Base-by-base conservation (phyloP, 306 rosid genomes). In the Fagus sylvatica region DNA sequence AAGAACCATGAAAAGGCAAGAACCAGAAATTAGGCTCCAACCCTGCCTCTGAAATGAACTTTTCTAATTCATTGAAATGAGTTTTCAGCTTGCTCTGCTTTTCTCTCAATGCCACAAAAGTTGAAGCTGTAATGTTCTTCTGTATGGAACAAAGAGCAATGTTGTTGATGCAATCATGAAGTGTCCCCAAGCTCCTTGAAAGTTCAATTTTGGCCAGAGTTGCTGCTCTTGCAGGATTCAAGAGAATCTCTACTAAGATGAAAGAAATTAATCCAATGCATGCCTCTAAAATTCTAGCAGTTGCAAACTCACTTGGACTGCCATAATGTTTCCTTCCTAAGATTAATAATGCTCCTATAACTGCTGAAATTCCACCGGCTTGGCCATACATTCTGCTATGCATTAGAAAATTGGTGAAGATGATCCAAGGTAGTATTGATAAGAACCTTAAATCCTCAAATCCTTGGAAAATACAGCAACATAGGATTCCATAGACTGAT, bases 21-120 rank as follows among this genome's bases (percentile, higher is more conserved):
- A 92, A 92, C 92, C 97, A 92, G 82, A 92, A 92, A 79, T 74
- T 87, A 51, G 98, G 97, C 79, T 92, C 97, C 74, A 77, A 12
- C 72, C 85, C 80, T 15, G 98, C 95, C 82, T 89, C 97, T 59
- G 30, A 41, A 57, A 82, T 86, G 79, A 84, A 88, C 72, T 74
- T 74, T 67, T 85, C 81, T 34, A 94, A 56, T 32, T 79, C 78
- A 36, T 67, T 12, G 48, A 87, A 83, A 9, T 71, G 82, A n/a
- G 72, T 76, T 75, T 85, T 86, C 17, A 92, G 88, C 72, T 70
- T 81, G 76, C 72, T 69, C 43, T 80, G 88, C 56, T 57, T 84
- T 70, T 84, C 87, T 72, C 76, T 74, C 76, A 88, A 15, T 33
- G 76, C 79, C 72, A 54, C 75, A 72, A 39, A 74, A 68, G 70